Percentiles rank a stretch among this genome's conserved stretches.
Conservation (phyloP, 2,329 filamentous ascomycete species). For the Botrytis fabae region DNA sequence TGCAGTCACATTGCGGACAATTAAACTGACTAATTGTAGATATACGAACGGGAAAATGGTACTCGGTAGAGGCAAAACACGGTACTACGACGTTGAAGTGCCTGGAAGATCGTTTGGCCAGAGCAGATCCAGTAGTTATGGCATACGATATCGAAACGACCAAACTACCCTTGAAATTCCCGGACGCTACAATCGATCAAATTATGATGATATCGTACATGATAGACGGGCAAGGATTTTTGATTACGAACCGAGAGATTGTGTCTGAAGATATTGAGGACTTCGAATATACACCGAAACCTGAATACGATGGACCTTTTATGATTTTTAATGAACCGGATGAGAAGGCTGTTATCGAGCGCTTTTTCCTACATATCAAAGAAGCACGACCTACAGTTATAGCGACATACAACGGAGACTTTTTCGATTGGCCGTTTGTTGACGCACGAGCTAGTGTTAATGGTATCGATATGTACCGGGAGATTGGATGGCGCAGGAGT, state of each 20-base stretch:
- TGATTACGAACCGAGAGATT: constrained; percentile 97
- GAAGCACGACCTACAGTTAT: constrained; percentile 94
- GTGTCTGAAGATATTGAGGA: constrained; percentile 96
- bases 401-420: constrained; percentile 99
- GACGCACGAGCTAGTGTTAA: constrained; percentile 90
- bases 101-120: constrained; percentile 82
- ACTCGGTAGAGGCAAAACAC: constrained; percentile 91
- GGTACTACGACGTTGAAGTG: constrained; percentile 80
- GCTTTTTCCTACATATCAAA: constrained; percentile 95
- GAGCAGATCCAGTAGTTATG: constrained; percentile 95
- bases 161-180: constrained; percentile 94
- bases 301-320: constrained; percentile 92
- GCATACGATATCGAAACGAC: constrained; percentile 99
- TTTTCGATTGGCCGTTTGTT: constrained; percentile 99
- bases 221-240: constrained; percentile 97
- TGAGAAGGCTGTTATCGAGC: constrained; percentile 81
- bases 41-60: constrained; percentile 96
- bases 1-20: neutral
- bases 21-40: constrained; percentile 53
- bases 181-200: constrained; percentile 89
- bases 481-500: constrained; percentile 96
- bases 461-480: constrained; percentile 98
- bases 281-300: constrained; percentile 97
- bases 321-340: constrained; percentile 98
- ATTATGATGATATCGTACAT: constrained; percentile 99